Evolutionary conservation across 805 yeast genomes (phyloP), one percentile per base, ranked within the genome.

Genomic region (Wickerhamomyces xylosicus): DNA sequence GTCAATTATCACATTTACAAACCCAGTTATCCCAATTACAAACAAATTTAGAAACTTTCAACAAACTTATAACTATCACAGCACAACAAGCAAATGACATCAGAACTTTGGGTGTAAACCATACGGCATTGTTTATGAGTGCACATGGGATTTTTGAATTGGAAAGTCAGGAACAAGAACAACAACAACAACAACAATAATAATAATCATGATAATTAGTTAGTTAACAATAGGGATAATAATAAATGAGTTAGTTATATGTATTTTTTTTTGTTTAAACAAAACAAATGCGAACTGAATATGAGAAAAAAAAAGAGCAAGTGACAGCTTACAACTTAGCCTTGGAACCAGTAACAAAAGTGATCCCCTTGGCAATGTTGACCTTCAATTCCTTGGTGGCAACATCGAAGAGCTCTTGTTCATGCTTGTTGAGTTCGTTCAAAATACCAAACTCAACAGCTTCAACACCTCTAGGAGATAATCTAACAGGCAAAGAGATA

Each of bases 401-500:
- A 52, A 74, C 69, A 16, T 56, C 55, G 50, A 79, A 63, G 58
- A 77, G 63, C 50, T 72, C 72, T 53, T 63, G 63, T 61, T 83
- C 92, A 37, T 64, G 64, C 21, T 57, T 64, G 48, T 66, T 63
- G 50, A 74, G 55, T 44, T 67, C 57, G 42, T 65, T 61, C 49
- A 82, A 65, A 40, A 78, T 62, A 21, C 67, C 65, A 47, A 64
- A 68, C 50, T 80, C 69, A 39, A 82, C 72, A 45, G 67, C 69
- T 36, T 63, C 66, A 41, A 77, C 67, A 49, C 89, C 89, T 33
- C 64, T 57, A 42, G 59, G 57, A 40, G 72, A 68, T 44, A 80
- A 66, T 39, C 55, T 62, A 43, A 79, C 73, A 31, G 89, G 89
- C 47, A 78, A 64, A 1, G 90, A 72, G 57, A 82, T 73, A 58